These are phyloP conservation scores for Cordyceps fumosorosea DNA, from an alignment of 2,329 filamentous ascomycete genomes.

Conservation along the genomic window DNA sequence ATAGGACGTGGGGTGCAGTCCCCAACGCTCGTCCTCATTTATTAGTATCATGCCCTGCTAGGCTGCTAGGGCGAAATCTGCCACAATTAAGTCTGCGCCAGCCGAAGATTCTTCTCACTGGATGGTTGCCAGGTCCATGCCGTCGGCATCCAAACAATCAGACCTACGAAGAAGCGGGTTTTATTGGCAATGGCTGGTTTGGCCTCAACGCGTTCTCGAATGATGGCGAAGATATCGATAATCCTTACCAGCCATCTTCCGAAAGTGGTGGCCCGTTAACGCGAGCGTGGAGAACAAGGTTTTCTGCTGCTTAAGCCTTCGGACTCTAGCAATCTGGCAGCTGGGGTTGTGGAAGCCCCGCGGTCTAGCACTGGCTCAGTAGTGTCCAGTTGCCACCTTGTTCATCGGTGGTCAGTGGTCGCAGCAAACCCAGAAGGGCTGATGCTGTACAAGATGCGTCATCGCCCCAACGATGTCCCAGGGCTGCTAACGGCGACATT, in stretches of 20 bases:
- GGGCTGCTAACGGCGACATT: neutral
- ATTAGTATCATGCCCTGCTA: neutral
- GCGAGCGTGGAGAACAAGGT: conserved; percentile 5
- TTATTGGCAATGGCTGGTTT: too few relatives aligned
- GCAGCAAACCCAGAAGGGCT: neutral
- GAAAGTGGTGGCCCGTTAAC: neutral
- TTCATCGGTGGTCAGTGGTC: neutral
- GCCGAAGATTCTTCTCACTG: neutral
- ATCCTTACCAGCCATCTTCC: neutral
- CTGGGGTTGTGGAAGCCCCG: neutral
- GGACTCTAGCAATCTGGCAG: neutral
- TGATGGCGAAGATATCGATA: neutral
- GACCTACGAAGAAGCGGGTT: too few relatives aligned
- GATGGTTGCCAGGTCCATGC: neutral
- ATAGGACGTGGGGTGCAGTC: conserved; percentile 1
- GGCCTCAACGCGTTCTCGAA: neutral
- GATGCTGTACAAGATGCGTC: neutral
- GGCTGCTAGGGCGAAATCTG: neutral
- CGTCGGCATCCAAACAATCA: neutral
- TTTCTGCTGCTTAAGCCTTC: neutral
- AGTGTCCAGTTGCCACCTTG: neutral
- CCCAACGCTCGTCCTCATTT: neutral
- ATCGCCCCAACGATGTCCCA: neutral
- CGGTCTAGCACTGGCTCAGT: neutral
- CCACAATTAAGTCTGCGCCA: neutral